These are phyloP conservation scores for Solanum phureja DNA, from an alignment of 257 asterid species.

Conservation along the genomic window DNA sequence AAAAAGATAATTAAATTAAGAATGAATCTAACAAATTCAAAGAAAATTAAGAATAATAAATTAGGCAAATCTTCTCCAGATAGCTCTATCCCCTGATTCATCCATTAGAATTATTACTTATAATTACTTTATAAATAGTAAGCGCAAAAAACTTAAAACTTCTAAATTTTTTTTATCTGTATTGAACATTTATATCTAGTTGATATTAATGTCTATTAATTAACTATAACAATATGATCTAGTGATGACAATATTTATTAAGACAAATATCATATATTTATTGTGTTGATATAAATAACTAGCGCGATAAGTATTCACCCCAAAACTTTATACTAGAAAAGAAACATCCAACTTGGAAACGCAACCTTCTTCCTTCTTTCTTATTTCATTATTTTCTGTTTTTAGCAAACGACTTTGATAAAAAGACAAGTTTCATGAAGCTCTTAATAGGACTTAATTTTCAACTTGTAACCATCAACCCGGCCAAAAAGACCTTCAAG, in stretches of 20 bases:
- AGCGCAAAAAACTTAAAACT: no score
- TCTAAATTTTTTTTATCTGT: no score
- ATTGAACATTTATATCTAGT: not conserved
- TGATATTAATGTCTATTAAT: not conserved
- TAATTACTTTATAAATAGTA: not conserved
- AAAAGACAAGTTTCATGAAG: slow-evolving; percentile 12
- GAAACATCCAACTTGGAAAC: not conserved
- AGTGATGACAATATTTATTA: not conserved
- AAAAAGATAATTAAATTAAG: not conserved
- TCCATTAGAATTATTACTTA: not conserved
- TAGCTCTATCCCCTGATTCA: not conserved
- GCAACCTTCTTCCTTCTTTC: not conserved
- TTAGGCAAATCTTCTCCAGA: not conserved
- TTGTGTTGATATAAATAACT: not conserved
- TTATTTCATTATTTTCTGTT: not conserved
- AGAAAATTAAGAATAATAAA: not conserved
- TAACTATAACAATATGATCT: not conserved
- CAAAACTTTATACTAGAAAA: not conserved
- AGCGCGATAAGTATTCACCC: not conserved
- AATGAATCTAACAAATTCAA: not conserved
- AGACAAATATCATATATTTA: not conserved
- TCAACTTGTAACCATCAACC: not conserved
- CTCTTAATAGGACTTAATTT: not conserved
- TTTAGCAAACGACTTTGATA: slow-evolving; percentile 9
- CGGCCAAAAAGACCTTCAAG: not conserved